Conservation (phyloP, 257 asterid genomes). For the Solanum virginianum region DNA sequence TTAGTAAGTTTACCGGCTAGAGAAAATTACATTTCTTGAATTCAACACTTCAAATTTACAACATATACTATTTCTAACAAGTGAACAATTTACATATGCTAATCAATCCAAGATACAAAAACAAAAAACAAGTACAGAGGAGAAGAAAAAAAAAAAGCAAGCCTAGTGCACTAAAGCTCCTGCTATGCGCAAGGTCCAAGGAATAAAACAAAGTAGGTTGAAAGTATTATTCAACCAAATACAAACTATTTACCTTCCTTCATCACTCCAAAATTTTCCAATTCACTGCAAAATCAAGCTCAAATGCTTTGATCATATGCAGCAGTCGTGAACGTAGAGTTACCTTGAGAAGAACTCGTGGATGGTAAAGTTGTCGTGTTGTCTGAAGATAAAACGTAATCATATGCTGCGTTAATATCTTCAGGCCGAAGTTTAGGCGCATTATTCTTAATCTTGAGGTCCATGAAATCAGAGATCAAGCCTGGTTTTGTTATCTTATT, state of each 20-base stretch:
- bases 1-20: background rate
- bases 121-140: background rate
- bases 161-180: too few species aligned
- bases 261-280: background rate
- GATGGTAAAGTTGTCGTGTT: constrained; percentile 31
- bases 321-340: constrained; percentile 26
- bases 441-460: constrained; percentile 45
- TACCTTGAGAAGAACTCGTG: constrained; percentile 41
- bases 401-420: constrained; percentile 5
- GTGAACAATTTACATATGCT: background rate
- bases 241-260: background rate
- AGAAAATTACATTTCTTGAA: background rate
- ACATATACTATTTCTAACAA: background rate
- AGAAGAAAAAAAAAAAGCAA: background rate
- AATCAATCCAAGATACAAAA: background rate
- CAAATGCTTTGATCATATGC: constrained; percentile 11
- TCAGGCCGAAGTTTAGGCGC: constrained; percentile 26
- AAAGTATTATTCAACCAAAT: background rate
- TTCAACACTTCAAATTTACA: background rate
- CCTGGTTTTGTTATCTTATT: constrained; percentile 66
- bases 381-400: constrained; percentile 39
- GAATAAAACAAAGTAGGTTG: background rate
- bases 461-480: constrained; percentile 84
- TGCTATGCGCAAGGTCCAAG: too few species aligned
- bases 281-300: background rate